These are phyloP conservation scores for Clavariopsis aquatica DNA, from an alignment of 495 filamentous ascomycete species.

Conservation along the genomic window DNA sequence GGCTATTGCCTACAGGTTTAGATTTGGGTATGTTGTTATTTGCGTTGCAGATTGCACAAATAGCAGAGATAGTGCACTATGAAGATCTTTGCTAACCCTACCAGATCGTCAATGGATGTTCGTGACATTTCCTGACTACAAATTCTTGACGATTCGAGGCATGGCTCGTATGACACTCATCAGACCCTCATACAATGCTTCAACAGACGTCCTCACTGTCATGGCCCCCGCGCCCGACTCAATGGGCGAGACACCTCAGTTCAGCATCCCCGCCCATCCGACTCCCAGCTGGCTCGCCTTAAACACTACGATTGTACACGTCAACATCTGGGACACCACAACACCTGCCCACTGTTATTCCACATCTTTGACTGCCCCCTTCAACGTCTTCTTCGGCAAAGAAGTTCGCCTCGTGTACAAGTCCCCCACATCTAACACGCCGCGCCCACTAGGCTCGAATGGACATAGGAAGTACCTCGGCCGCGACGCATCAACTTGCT, in stretches of 20 bases:
- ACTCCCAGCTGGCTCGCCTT: slow-evolving; percentile 41
- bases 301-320: slow-evolving; percentile 39
- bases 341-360: slow-evolving; percentile 44
- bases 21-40: slow-evolving; percentile 33
- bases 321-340: slow-evolving; percentile 45
- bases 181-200: slow-evolving; percentile 40
- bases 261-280: slow-evolving; percentile 45
- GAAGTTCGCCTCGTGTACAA: slow-evolving; percentile 47
- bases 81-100: not conserved
- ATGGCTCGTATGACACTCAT: slow-evolving; percentile 47
- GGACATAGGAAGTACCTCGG: slow-evolving; percentile 42
- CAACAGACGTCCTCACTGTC: slow-evolving; percentile 30
- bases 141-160: slow-evolving; percentile 48
- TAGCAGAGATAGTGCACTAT: not conserved
- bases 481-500: slow-evolving; percentile 36
- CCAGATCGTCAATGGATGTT: slow-evolving; percentile 50
- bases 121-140: slow-evolving; percentile 39
- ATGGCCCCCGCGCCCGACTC: slow-evolving; percentile 34
- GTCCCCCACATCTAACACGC: slow-evolving; percentile 36
- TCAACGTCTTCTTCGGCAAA: slow-evolving; percentile 44
- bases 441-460: slow-evolving; percentile 39
- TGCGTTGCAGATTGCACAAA: not conserved
- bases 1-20: slow-evolving; percentile 43
- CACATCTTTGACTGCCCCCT: slow-evolving; percentile 37
- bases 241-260: slow-evolving; percentile 27